Evolutionary conservation across 108 stramenopile species (phyloP), one percentile per base, ranked within the genome.

Genomic region (Aurantiochytrium sp.): DNA sequence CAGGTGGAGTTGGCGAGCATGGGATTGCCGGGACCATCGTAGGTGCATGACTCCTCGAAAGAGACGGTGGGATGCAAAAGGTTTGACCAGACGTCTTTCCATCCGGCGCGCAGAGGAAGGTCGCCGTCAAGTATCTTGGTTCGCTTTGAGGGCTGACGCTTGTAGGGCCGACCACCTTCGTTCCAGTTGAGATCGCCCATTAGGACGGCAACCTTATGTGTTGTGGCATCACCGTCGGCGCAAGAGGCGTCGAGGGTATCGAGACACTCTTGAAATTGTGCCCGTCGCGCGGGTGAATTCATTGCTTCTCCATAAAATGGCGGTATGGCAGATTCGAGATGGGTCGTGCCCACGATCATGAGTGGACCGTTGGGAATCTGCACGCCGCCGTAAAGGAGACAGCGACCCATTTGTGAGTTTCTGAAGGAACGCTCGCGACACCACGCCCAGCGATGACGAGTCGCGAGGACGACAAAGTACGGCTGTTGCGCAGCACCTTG

Each of bases 161-260:
- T 47, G 51, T 53, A 53, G n/a, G 76, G 76, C 14, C 76, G 76
- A 2, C 49, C 76, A 2, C 76, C 76, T 23, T 83, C 76, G 51
- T 83, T 83, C 76, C 76, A 83, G 28, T 83, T 83, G 5, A 83
- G 76, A 45, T 83, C 76, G 4, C 76, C 76, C 76, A 83, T 8
- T 6, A 83, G 76, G 16, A 83, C 51, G 51, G 4, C 45, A 4
- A 72, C 3, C 1, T 29, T 42, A 42, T 25, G 18, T 42, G 23
- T 23, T 72, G 1, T 23, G 23, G 23, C 18, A 72, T 25, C 19
- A 35, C 14, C 64, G 3, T 8, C 42, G 64, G 64, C 4, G 42
- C 21, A 35, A 57, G 55, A 57, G 55, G 21, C 42, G 21, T 42
- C 21, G 55, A 57, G 55, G 14, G 55, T 57, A 57, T 16, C 6